Base-by-base conservation (phyloP, 768 basidiomycete species). In the Hericium erinaceus region DNA sequence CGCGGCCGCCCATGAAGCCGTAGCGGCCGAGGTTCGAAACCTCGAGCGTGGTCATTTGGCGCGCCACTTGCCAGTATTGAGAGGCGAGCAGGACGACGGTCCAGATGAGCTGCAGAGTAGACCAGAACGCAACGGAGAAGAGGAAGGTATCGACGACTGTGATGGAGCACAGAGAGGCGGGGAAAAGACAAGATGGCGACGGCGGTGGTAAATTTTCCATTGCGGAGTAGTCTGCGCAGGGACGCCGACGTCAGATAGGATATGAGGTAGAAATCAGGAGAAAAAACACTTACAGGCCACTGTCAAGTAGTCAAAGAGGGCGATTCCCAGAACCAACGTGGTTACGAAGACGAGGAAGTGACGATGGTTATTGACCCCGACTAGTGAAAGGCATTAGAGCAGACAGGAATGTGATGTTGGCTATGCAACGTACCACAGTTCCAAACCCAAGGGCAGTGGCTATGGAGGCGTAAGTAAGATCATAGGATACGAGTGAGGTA, bases 381-480 rank as follows among this genome's bases (percentile, higher is more conserved):
- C 93, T 92, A 39, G 41, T 38, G 22, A 44, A 44, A 22, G 13
- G 38, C 37, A 18, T 40, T 48, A 40, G 6, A n/a, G 16, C 24
- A n/a, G 13, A n/a, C 8, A 60, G 37, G 12, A 11, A 58, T 22
- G 49, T 8, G 24, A 22, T 7, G 12, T 2, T 20, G 20, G 9
- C 4, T 46, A 18, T 46, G 16, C 13, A 37, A 71, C 87, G 26
- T 67, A 92, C 92, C 84, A 69, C 95, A 98, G 72, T 98, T 98
- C 95, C 95, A 99, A 15, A 98, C 86, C 97, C 97, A 99, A 1
- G 95, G 97, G 64, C 97, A 98, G 65, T 99, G 95, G 65, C 94
- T 95, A 50, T 46, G 49, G 28, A 49, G 51, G 38, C 10, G 48
- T 58, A 37, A 64, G 58, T 57, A 5, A 56, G 53, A 55, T 9